These are phyloP conservation scores for Oryza meridionalis DNA, from an alignment of 176 grass and related monocot species.

Conservation along the genomic window DNA sequence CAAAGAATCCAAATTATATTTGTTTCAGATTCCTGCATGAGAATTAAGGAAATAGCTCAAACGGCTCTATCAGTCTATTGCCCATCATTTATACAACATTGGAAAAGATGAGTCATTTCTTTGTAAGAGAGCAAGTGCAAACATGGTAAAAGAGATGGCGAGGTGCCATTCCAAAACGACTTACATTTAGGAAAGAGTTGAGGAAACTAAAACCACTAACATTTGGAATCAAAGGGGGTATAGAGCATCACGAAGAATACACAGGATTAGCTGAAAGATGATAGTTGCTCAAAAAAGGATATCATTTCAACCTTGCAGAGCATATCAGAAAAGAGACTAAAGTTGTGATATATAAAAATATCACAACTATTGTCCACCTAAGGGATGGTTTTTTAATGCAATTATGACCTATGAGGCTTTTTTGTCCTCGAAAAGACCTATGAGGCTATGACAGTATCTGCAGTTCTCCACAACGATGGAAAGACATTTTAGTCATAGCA, in stretches of 20 bases:
- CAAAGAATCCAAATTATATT: neutral
- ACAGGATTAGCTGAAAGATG: neutral
- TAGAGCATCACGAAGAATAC: neutral
- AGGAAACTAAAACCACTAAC: too few relatives aligned
- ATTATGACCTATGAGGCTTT: neutral
- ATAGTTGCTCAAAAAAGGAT: neutral
- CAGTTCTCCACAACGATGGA: neutral
- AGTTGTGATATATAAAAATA: neutral
- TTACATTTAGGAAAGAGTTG: neutral
- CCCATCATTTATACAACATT: neutral
- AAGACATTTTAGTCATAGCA: neutral
- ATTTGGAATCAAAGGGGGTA: neutral
- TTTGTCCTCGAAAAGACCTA: neutral
- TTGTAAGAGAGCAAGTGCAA: neutral
- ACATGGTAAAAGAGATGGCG: neutral
- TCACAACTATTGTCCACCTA: neutral
- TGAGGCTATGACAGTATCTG: neutral
- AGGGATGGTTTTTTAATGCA: constrained; percentile 3
- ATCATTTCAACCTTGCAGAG: neutral
- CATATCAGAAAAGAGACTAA: neutral
- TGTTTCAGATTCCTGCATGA: neutral
- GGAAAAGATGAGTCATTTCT: neutral
- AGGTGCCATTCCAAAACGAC: neutral
- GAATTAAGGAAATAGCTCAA: neutral
- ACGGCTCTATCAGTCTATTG: neutral